phyloP scores from a whole-genome alignment of 2,329 filamentous ascomycete species.

The Myotisia sp. region DNA sequence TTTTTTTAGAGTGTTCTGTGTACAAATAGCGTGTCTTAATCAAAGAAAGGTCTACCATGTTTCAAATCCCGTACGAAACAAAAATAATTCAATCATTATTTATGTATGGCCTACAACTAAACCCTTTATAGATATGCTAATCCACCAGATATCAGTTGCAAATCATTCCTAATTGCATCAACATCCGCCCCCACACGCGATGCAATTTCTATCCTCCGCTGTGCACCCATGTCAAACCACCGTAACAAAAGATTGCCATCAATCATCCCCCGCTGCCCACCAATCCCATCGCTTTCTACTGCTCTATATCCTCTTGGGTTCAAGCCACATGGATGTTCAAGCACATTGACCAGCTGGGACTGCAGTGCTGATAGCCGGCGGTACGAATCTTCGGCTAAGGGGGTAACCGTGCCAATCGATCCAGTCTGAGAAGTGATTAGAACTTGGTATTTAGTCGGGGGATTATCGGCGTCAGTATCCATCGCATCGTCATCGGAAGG shows the following conservation, averaged over 20 bases:
- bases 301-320: conserved; percentile 70
- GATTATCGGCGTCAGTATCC: conserved; percentile 20
- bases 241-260: conserved; percentile 63
- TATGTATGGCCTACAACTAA: no score
- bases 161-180: conserved; percentile 54
- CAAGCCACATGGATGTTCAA: conserved; percentile 63
- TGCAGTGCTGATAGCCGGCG: conserved; percentile 69
- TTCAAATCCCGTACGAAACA: no score
- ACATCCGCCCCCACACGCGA: conserved; percentile 55
- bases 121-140: conserved; percentile 34
- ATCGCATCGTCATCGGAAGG: conserved; percentile 24
- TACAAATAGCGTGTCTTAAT: no score
- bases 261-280: conserved; percentile 49
- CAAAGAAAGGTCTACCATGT: no score
- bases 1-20: no score
- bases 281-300: conserved; percentile 34
- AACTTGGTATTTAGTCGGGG: conserved; percentile 32
- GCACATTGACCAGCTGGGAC: conserved; percentile 60
- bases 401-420: conserved; percentile 58
- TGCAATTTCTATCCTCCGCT: conserved; percentile 57
- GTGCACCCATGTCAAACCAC: conserved; percentile 62
- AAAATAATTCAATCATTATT: no score
- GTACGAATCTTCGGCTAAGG: conserved; percentile 66
- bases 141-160: conserved; percentile 52
- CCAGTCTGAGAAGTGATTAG: conserved; percentile 65